Evolutionary conservation across 2,329 filamentous ascomycete genomes (phyloP).

Genomic region (Falciphora oryzae): DNA sequence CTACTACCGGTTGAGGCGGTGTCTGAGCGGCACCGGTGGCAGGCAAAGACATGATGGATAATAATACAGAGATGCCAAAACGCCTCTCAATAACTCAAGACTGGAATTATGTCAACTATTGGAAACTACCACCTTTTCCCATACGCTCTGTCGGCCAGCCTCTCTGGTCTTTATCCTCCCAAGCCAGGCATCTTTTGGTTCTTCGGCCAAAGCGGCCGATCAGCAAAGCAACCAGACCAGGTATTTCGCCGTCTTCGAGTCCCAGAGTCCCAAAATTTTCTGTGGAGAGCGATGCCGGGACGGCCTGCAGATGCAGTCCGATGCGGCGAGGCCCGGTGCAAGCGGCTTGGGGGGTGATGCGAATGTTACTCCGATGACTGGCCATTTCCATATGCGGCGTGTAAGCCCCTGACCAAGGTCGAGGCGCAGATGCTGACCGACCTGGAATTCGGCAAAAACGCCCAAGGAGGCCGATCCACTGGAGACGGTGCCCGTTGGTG

Average conservation of each 20-base stretch:
- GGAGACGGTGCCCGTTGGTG: neutral
- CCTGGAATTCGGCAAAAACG: neutral
- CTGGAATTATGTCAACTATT: neutral
- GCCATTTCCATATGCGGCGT: neutral
- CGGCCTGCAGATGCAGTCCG: no score
- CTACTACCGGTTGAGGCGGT: neutral
- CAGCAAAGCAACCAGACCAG: neutral
- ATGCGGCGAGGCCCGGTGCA: no score
- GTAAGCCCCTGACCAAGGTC: neutral
- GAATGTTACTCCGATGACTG: neutral
- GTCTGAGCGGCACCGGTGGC: neutral
- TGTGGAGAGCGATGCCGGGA: neutral
- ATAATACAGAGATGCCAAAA: neutral
- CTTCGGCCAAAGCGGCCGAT: neutral
- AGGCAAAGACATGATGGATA: neutral
- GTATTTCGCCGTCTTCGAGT: neutral
- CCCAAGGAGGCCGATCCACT: neutral
- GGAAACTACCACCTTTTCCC: neutral
- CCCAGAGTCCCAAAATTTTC: neutral
- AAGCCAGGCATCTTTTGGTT: neutral
- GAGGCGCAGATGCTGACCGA: neutral
- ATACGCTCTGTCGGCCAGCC: neutral
- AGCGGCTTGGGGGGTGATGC: neutral
- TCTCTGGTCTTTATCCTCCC: neutral
- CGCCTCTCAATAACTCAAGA: neutral